A percentile compares a stretch with the other conserved stretches of the same genome.
Conservation (phyloP, 2,329 filamentous ascomycete species). For the Onygena corvina region DNA sequence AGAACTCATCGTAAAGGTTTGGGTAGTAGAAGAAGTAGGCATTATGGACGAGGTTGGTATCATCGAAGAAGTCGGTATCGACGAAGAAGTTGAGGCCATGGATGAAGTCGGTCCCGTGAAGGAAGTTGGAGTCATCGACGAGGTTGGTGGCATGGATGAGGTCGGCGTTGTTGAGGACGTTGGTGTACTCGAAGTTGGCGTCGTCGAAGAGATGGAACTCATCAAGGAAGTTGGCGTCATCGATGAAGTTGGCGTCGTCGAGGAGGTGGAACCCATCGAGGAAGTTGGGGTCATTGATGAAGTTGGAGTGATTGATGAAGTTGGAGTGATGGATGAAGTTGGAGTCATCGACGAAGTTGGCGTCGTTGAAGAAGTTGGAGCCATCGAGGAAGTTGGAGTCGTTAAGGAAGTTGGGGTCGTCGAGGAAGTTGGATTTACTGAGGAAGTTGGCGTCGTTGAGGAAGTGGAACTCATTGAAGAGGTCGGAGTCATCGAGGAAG, state of each 20-base stretch:
- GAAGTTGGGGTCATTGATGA: not conserved
- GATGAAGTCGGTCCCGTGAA: not conserved
- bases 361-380: not conserved
- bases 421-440: not conserved
- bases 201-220: not conserved
- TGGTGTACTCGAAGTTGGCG: too few relatives aligned
- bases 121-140: not conserved
- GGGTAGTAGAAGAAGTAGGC: not conserved
- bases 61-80: not conserved
- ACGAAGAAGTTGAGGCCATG: not conserved
- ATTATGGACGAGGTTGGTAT: not conserved
- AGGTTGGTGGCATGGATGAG: not conserved
- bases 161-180: not conserved
- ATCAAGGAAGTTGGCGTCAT: not conserved
- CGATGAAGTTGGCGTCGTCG: not conserved
- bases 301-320: not conserved
- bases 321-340: not conserved
- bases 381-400: not conserved
- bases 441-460: not conserved
- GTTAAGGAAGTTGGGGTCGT: not conserved
- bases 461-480: not conserved
- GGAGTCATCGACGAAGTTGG: not conserved
- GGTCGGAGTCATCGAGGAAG: not conserved
- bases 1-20: not conserved
- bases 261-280: not conserved